Evolutionary conservation across 441 rosid species (phyloP).

Genomic region (Gossypium aridum): DNA sequence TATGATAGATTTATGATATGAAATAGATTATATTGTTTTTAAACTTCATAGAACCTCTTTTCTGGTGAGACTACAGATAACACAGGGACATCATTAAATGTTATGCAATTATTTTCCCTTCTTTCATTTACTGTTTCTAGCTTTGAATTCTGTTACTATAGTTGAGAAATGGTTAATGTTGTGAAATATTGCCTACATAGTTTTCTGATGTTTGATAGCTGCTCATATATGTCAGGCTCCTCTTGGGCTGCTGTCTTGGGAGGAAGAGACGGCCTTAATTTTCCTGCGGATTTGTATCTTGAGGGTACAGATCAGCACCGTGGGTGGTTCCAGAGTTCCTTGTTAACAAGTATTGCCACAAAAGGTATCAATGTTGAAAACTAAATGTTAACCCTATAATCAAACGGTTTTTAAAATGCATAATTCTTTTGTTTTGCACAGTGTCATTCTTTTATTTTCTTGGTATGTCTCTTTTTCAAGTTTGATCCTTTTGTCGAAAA

Average conservation of each 20-base stretch:
- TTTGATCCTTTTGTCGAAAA: background rate
- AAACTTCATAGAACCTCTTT: background rate
- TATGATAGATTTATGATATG: background rate
- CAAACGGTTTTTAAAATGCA: background rate
- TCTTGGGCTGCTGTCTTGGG: constrained; percentile 98
- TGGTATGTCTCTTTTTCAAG: background rate
- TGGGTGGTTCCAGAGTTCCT: constrained; percentile 98
- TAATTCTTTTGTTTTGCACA: background rate
- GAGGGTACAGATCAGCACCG: constrained; percentile 99
- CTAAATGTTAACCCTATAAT: background rate
- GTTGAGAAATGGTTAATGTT: constrained; percentile 5
- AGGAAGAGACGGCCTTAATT: constrained; percentile 55
- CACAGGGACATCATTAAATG: background rate
- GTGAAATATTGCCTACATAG: constrained; percentile 10
- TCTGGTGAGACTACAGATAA: background rate
- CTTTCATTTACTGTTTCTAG: constrained; percentile 2
- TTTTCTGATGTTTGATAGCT: constrained; percentile 18
- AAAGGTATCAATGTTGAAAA: constrained; percentile 39
- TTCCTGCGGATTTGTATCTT: constrained; percentile 89
- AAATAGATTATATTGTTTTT: background rate
- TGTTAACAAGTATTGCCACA: constrained; percentile 85
- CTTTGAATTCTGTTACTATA: constrained; percentile 6
- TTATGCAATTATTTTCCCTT: constrained; percentile 5
- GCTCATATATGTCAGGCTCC: constrained; percentile 51
- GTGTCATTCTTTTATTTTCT: background rate